Conservation (phyloP, 805 yeast species). For the Lachancea sp. region DNA sequence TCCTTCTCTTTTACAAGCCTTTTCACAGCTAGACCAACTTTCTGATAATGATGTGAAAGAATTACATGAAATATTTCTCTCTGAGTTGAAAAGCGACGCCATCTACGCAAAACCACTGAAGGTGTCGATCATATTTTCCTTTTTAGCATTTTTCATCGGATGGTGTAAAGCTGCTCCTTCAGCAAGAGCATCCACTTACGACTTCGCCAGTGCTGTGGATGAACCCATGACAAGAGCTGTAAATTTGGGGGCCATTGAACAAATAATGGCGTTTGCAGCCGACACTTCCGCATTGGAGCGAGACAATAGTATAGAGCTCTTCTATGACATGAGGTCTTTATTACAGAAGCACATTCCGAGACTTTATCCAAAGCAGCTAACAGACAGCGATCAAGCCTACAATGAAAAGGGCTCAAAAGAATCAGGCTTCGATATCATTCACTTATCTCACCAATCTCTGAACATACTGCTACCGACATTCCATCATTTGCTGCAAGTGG, state of each 20-base stretch:
- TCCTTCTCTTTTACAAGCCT: constrained; percentile 49
- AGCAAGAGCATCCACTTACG: constrained; percentile 39
- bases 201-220: constrained; percentile 51
- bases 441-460: constrained; percentile 23
- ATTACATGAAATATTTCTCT: constrained; percentile 35
- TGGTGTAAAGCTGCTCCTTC: constrained; percentile 55
- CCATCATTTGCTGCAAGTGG: constrained; percentile 46
- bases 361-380: constrained; percentile 44
- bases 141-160: constrained; percentile 51
- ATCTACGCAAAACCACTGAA: constrained; percentile 44
- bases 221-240: constrained; percentile 54
- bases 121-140: constrained; percentile 44
- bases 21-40: constrained; percentile 35
- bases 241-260: constrained; percentile 65
- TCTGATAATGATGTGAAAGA: constrained; percentile 35
- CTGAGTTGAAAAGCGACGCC: constrained; percentile 35
- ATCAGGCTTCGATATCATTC: constrained; percentile 10
- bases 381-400: constrained; percentile 35
- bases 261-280: constrained; percentile 52
- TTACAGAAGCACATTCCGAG: constrained; percentile 63
- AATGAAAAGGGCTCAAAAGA: constrained; percentile 1
- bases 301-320: constrained; percentile 39
- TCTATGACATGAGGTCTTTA: constrained; percentile 60
- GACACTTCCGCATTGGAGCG: constrained; percentile 41
- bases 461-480: constrained; percentile 38